These are phyloP conservation scores for Leptosphaerulina australis DNA, from an alignment of 2,329 filamentous ascomycete genomes.

Conservation along the genomic window DNA sequence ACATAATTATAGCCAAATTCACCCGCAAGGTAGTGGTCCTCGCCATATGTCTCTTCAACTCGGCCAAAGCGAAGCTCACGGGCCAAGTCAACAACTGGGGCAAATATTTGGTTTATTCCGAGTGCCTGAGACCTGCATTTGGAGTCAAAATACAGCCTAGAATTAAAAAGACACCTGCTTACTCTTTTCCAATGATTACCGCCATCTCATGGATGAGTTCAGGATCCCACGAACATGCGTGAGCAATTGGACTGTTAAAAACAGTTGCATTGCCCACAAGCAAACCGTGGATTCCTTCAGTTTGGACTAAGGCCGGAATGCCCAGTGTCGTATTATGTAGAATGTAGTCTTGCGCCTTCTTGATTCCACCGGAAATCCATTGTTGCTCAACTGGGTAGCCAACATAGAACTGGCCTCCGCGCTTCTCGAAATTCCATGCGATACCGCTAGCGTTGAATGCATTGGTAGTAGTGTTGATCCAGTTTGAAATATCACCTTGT, in stretches of 20 bases:
- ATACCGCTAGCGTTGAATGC: conserved; percentile 71
- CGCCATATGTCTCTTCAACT: conserved; percentile 75
- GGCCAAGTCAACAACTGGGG: conserved; percentile 72
- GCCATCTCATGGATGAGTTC: conserved; percentile 70
- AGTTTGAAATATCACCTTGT: conserved; percentile 72
- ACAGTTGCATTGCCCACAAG: conserved; percentile 75
- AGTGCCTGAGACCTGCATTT: conserved; percentile 59
- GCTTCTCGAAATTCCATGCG: conserved; percentile 68
- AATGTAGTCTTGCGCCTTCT: conserved; percentile 71
- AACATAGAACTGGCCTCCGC: conserved; percentile 74
- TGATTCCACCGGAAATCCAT: conserved; percentile 67
- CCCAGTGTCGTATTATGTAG: conserved; percentile 68
- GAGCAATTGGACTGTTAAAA: conserved; percentile 77
- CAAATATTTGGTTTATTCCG: conserved; percentile 75
- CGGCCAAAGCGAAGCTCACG: conserved; percentile 73
- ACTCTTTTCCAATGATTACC: conserved; percentile 66
- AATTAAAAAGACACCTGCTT: not conserved
- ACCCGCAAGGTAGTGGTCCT: conserved; percentile 71
- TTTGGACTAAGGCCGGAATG: conserved; percentile 75
- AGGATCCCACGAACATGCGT: conserved; percentile 73
- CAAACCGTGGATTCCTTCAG: conserved; percentile 76
- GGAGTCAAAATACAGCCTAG: not conserved
- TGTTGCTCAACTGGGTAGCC: conserved; percentile 70
- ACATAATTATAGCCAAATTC: conserved; percentile 69
- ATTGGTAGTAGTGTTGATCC: conserved; percentile 71